Evolutionary conservation across 768 basidiomycete genomes (phyloP).

Genomic region (Steccherinum ochraceum): DNA sequence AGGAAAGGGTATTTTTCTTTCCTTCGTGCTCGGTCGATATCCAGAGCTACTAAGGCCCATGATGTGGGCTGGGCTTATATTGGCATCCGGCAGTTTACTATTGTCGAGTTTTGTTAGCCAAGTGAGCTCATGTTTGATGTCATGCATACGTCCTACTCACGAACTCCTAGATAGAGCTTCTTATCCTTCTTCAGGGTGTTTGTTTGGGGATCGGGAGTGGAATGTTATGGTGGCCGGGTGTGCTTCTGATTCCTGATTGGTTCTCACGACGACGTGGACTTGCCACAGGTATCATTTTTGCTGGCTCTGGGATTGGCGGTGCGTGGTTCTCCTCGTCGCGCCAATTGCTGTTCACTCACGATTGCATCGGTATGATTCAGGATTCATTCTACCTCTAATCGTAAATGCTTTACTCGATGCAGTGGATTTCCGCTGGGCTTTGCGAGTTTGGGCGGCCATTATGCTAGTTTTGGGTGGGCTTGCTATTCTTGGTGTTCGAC

Average conservation of each 20-base stretch:
- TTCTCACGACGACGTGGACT: constrained; percentile 25
- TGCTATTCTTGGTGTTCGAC: constrained; percentile 14
- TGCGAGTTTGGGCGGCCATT: constrained; percentile 15
- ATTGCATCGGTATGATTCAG: not conserved
- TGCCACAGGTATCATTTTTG: constrained; percentile 27
- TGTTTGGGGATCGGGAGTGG: constrained; percentile 7
- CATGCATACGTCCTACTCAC: not conserved
- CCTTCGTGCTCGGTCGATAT: not conserved
- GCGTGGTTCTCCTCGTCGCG: not conserved
- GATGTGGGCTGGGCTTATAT: not conserved
- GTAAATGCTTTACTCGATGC: constrained; percentile 12
- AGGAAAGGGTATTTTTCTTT: not conserved
- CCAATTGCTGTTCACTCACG: not conserved
- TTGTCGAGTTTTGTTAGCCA: not conserved
- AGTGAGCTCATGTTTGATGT: not conserved
- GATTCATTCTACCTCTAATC: constrained; percentile 16
- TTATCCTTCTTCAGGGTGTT: not conserved
- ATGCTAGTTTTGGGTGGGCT: constrained; percentile 11
- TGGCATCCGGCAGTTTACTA: not conserved
- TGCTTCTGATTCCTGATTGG: constrained; percentile 27
- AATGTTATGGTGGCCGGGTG: constrained; percentile 19
- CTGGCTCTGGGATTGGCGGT: constrained; percentile 21
- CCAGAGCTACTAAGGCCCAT: not conserved
- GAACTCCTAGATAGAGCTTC: not conserved
- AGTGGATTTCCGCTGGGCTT: constrained; percentile 15